Base-by-base conservation (phyloP, 2,329 filamentous ascomycete species). In the Escovopsis sp. region DNA sequence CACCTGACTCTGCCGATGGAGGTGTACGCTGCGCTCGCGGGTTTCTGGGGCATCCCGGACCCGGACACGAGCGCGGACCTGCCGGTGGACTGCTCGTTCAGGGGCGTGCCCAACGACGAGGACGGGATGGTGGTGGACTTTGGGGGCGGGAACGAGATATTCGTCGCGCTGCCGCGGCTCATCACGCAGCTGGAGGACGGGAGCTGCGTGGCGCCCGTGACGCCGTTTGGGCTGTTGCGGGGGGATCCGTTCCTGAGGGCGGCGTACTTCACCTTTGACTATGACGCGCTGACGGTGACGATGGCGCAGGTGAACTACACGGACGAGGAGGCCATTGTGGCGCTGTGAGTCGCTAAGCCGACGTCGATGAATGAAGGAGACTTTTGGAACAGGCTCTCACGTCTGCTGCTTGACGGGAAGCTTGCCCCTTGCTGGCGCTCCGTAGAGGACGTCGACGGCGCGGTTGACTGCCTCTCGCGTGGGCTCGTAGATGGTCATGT, bases 401-500 rank as follows among this genome's bases (percentile, higher is more conserved):
- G 28, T 6, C 28, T 33, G 33, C 19, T 42, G 43, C 9, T 38
- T 43, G 6, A 53, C 47, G 3, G 50, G 51, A 12, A 53, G 38
- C 23, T 41, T 47, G 4, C 51, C 50, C 3, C 38, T 39, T n/a
- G 50, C 36, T 33, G 38, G 32, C 4, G 42, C 45, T 1, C 50
- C 52, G 34, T 52, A 54, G 1, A 55, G 30, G 6, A 55, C 38
- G 30, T 52, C 46, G 3, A 48, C 45, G 1, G 47, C 52, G 1
- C 51, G 41, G 8, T 43, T 38, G 37, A 55, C 54, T 1, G 53
- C 53, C 18, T 55, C 53, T 10, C 50, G 42, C 3, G 53, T 55
- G 6, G 53, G 53, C 43, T 55, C 53, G 39, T 55, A 55, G 18
- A 54, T 48, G 3, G 48, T 49, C 36, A 54, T 34, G 32, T 52